Conservation (phyloP, 163 green algal genomes). For the Chlorella variabilis region DNA sequence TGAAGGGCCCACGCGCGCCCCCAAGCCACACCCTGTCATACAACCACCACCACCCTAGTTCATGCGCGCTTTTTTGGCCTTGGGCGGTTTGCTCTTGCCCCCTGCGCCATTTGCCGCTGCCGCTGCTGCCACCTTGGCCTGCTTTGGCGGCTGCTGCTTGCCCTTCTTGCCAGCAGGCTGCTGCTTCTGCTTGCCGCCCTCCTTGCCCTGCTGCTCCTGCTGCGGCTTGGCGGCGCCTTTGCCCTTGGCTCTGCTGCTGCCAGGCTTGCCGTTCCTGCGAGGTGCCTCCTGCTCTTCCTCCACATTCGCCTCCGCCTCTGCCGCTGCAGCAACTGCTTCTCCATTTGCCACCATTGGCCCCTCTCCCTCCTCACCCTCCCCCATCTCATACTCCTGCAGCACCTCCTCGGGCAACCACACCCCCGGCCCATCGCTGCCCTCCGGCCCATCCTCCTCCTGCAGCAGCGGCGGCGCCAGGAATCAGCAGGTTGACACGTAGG, state of each 20-base stretch:
- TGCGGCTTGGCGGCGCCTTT: background rate
- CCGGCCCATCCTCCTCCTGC: slow-evolving; percentile 33
- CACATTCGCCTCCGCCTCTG: background rate
- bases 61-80: slow-evolving; percentile 14
- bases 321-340: background rate
- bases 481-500: background rate
- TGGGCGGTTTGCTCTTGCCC: slow-evolving; percentile 17
- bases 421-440: slow-evolving; percentile 26
- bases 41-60: too few species aligned
- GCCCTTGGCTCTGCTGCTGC: slow-evolving; percentile 2
- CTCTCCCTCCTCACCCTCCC: background rate
- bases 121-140: background rate
- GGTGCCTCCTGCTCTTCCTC: background rate
- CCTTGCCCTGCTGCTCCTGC: background rate
- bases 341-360: background rate
- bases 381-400: slow-evolving; percentile 26
- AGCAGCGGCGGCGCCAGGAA: background rate
- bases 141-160: background rate
- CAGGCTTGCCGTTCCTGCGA: background rate
- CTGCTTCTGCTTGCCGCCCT: background rate
- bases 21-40: too few species aligned
- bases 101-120: slow-evolving; percentile 3
- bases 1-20: too few species aligned
- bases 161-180: background rate
- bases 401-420: slow-evolving; percentile 37